Evolutionary conservation across 306 rosid genomes (phyloP), one percentile per base, ranked within the genome.

Genomic region (Begonia fuchsioides): DNA sequence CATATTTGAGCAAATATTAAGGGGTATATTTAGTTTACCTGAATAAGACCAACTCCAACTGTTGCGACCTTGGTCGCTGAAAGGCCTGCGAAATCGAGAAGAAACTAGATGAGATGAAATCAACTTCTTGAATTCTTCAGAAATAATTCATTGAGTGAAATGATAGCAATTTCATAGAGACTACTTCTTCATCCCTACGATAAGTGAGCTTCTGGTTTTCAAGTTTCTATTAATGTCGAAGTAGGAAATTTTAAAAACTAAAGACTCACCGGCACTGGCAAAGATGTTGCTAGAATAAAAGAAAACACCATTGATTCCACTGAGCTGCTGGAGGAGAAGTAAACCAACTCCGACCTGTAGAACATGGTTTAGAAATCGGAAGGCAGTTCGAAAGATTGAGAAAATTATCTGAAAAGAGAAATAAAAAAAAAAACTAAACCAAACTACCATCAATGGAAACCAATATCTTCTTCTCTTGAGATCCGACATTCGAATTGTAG

Each of bases 241-340:
- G 8, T 1, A 52, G 44, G 40, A 12, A 14, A 39, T 32, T 40
- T 17, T 56, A 11, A 44, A 15, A 57, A 54, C 47, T 17, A 47
- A 50, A 45, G 55, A 46, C 71, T 61, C 47, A 85, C 95, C 95
- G 39, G 95, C 93, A 55, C 64, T 75, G 65, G 65, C 65, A 51
- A 86, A 86, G 69, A 86, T 86, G 72, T 57, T 81, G 58, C 78
- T 86, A 38, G 95, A 78, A 69, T 86, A 86, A 80, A 86, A 86
- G 59, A 86, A 50, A 60, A 86, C 73, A 54, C 81, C 93, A 72
- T 86, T 86, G 68, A 76, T 76, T 48, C 95, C 95, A 63, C 78
- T 71, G 55, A 81, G 71, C 55, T 86, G 95, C 71, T 81, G 95
- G 15, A 86, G 84, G 57, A 67, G 55, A 58, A 86, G 95, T 56